phyloP scores from a whole-genome alignment of 108 stramenopile genomes.

The Cyclotella baltica region DNA sequence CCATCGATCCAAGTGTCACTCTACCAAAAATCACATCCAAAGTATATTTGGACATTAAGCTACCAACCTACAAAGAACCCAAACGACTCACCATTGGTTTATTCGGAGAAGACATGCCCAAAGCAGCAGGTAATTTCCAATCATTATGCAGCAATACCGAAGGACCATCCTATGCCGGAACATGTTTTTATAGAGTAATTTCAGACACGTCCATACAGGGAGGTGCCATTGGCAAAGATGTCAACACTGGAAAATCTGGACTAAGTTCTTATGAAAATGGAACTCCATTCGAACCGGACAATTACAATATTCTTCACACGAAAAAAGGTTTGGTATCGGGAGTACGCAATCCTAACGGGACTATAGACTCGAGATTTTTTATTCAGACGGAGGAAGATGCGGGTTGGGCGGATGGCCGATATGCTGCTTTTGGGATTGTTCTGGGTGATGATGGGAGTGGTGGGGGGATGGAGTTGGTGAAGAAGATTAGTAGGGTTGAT shows the following conservation, averaged over 20 bases:
- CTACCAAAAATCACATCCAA: slow-evolving; percentile 65
- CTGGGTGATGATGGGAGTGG: slow-evolving; percentile 45
- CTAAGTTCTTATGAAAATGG: slow-evolving; percentile 48
- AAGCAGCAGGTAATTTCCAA: slow-evolving; percentile 62
- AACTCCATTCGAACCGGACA: slow-evolving; percentile 68
- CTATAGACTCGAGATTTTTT: slow-evolving; percentile 77
- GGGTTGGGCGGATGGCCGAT: slow-evolving; percentile 81
- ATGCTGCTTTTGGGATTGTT: slow-evolving; percentile 79
- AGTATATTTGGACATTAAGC: slow-evolving; percentile 68
- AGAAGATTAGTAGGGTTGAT: slow-evolving; percentile 62
- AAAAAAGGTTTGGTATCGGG: slow-evolving; percentile 61
- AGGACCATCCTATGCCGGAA: slow-evolving; percentile 58
- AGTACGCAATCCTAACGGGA: slow-evolving; percentile 52
- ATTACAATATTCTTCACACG: slow-evolving; percentile 69
- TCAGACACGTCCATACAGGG: slow-evolving; percentile 72
- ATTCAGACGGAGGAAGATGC: slow-evolving; percentile 66
- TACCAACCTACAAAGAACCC: slow-evolving; percentile 34
- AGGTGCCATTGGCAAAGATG: slow-evolving; percentile 65
- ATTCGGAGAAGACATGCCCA: slow-evolving; percentile 74
- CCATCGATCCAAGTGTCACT: slow-evolving; percentile 61
- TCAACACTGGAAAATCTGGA: slow-evolving; percentile 52
- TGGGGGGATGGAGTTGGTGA: slow-evolving; percentile 58
- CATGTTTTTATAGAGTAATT: slow-evolving; percentile 65
- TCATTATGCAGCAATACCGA: slow-evolving; percentile 51
- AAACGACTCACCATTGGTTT: slow-evolving; percentile 66